Base-by-base conservation (phyloP, 768 basidiomycete genomes). In the Suillus americanus region DNA sequence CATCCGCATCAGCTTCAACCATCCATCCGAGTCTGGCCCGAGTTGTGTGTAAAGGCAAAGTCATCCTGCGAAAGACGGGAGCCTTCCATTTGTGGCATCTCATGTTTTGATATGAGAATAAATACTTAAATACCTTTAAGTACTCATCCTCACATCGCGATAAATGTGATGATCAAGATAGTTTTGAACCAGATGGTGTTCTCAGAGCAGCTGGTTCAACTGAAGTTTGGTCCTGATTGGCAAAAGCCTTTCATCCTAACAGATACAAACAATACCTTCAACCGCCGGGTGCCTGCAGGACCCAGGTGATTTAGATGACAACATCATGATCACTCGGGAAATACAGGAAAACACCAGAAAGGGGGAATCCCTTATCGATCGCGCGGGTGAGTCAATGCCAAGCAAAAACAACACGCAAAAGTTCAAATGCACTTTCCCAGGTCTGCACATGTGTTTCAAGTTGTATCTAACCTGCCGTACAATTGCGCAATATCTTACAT, bases 391-490 rank as follows among this genome's bases (percentile, higher is more conserved):
- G 73, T 64, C 2, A 20, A 33, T 4, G 10, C 48, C 14, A 0
- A 9, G 25, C 3, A 33, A 18, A 12, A 41, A 18, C 13, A 5
- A 5, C 25, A 53, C 12, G 30, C 46, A 20, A 51, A 28, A 63
- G 20, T 37, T 37, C 50, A 51, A 51, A 5, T 7, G 18, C 45
- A 30, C 40, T 67, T 56, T 16, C 51, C 10, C 64, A 91, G 91
- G 46, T 48, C 46, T 4, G 5, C 10, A 45, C 45, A 12, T 20
- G 41, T 20, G 20, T 45, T n/a, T 8, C 38, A 40, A 14, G 38
- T 7, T 40, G 38, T 40, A 10, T 45, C 8, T 12, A 12, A 95
- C 78, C 79, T 99, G 43, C 94, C 97, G 0, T 96, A 93, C 74
- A 86, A 88, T 50, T 33, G 33, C 33, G 93, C 91, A 64, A n/a